Evolutionary conservation across 164 flowering plant species (phyloP).

Genomic region (Nymphaea colorata): DNA sequence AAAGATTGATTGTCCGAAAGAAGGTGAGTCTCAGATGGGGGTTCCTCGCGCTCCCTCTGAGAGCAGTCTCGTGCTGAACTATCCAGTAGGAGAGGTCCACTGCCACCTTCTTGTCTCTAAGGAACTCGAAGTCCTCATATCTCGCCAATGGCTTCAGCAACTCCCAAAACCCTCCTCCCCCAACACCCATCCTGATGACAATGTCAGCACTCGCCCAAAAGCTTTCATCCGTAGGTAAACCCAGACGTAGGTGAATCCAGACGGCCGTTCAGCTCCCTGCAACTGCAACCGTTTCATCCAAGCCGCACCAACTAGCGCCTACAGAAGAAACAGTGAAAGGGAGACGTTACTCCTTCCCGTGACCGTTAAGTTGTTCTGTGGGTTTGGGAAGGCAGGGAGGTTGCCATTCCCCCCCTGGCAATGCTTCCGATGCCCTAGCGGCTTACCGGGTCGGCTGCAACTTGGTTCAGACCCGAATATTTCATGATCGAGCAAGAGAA

Average conservation of each 20-base stretch:
- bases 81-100: slow-evolving; percentile 88
- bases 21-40: slow-evolving; percentile 79
- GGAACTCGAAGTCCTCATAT: slow-evolving; percentile 48
- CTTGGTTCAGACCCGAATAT: no score
- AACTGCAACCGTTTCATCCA: neutral
- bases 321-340: neutral
- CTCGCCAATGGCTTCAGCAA: slow-evolving; percentile 62
- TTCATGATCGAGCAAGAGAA: no score
- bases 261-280: neutral
- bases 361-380: neutral
- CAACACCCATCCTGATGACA: neutral
- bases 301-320: neutral
- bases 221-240: no score
- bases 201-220: neutral
- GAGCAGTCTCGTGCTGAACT: slow-evolving; percentile 77
- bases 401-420: no score
- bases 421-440: no score
- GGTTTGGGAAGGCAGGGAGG: no score
- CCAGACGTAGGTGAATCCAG: no score
- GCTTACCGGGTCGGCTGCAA: no score
- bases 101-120: slow-evolving; percentile 77
- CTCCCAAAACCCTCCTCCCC: slow-evolving; percentile 80
- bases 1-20: slow-evolving; percentile 74
- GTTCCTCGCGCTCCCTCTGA: slow-evolving; percentile 27
- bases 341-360: neutral